These are phyloP conservation scores for Mycena alexandri DNA, from an alignment of 768 basidiomycete genomes.

Conservation along the genomic window DNA sequence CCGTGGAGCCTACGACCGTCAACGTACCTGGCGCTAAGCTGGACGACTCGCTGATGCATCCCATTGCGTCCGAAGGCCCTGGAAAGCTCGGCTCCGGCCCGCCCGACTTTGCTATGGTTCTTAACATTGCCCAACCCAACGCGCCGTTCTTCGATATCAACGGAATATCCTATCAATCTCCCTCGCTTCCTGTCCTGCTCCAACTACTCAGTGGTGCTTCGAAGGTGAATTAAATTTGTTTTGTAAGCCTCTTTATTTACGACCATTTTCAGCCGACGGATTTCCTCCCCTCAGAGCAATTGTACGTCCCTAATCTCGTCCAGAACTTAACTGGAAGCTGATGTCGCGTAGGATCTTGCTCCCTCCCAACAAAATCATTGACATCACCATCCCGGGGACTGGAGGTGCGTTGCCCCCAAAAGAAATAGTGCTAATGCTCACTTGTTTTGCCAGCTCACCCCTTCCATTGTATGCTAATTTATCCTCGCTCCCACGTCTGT, in stretches of 20 bases:
- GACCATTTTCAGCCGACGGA: background rate
- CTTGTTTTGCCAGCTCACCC: too few relatives aligned
- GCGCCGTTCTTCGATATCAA: conserved; percentile 17
- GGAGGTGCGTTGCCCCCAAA: too few relatives aligned
- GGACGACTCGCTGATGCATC: conserved; percentile 42
- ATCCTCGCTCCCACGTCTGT: background rate
- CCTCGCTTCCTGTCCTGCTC: conserved; percentile 1
- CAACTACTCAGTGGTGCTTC: conserved; percentile 14
- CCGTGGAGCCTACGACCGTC: conserved; percentile 43
- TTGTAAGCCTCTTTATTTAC: too few relatives aligned
- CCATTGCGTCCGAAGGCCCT: conserved; percentile 12
- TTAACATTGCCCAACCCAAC: background rate
- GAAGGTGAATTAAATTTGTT: background rate
- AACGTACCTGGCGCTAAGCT: conserved; percentile 35
- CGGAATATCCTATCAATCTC: conserved; percentile 15
- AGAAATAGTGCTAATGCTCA: too few relatives aligned
- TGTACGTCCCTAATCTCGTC: background rate
- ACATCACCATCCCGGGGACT: conserved; percentile 4
- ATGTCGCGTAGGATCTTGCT: background rate
- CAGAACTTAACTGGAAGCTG: too few relatives aligned
- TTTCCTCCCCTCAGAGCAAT: conserved; percentile 13
- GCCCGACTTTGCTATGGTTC: background rate
- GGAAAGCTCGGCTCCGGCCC: conserved; percentile 7
- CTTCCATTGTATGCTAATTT: background rate
- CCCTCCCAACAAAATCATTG: background rate